phyloP scores from a whole-genome alignment of 768 basidiomycete genomes.

The Lactarius evosmus region DNA sequence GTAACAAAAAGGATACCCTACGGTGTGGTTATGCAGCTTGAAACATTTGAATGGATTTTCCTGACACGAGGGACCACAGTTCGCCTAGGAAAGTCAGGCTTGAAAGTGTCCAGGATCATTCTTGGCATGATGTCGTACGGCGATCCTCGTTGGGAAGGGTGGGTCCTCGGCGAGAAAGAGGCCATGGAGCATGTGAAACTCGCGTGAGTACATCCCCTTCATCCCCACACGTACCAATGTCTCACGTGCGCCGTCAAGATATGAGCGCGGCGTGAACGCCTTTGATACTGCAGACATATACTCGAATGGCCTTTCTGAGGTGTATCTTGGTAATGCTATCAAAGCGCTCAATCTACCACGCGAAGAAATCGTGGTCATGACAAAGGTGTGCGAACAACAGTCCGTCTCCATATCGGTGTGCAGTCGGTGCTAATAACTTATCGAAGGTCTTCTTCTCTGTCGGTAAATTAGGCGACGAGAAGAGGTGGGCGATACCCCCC shows the following conservation, averaged over 20 bases:
- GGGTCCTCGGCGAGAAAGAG: slow-evolving; percentile 36
- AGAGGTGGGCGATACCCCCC: background rate
- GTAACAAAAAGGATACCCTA: slow-evolving; percentile 16
- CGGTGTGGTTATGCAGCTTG: background rate
- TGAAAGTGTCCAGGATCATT: slow-evolving; percentile 68
- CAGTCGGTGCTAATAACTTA: background rate
- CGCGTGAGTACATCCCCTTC: slow-evolving; percentile 30
- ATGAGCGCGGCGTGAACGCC: slow-evolving; percentile 60
- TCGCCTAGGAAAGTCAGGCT: slow-evolving; percentile 47
- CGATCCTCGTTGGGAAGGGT: slow-evolving; percentile 32
- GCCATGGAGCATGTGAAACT: slow-evolving; percentile 28
- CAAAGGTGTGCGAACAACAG: slow-evolving; percentile 34
- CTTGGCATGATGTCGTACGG: too few relatives aligned
- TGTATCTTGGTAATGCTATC: too few relatives aligned
- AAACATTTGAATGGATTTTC: background rate
- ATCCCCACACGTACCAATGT: slow-evolving; percentile 22
- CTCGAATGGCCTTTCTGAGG: too few relatives aligned
- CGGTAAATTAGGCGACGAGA: background rate
- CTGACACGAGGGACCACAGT: slow-evolving; percentile 19
- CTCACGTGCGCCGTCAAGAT: slow-evolving; percentile 32
- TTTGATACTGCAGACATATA: too few relatives aligned
- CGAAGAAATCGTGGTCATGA: slow-evolving; percentile 43
- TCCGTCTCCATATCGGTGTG: background rate
- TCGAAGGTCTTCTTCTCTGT: slow-evolving; percentile 7
- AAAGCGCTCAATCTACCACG: slow-evolving; percentile 40